phyloP scores from a whole-genome alignment of 2,329 filamentous ascomycete species.

The Cercospora berteroae region DNA sequence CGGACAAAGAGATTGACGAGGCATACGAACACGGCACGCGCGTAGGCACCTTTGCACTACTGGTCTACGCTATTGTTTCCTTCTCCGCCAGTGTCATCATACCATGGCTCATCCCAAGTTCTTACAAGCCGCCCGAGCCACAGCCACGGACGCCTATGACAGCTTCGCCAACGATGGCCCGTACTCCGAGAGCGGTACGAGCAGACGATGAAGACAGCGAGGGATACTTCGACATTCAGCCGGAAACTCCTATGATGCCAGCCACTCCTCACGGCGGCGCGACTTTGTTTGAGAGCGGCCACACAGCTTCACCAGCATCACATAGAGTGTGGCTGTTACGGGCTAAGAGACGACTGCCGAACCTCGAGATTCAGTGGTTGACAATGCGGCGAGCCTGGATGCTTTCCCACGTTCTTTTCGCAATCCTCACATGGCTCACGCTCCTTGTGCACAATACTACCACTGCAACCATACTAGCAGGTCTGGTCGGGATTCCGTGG shows the following conservation, averaged over 20 bases:
- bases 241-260: not conserved
- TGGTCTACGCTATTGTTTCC: conserved; percentile 84
- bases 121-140: conserved; percentile 57
- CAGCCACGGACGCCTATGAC: conserved; percentile 42
- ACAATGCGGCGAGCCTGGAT: conserved; percentile 89
- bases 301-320: not conserved
- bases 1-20: conserved; percentile 69
- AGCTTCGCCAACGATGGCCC: conserved; percentile 35
- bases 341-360: conserved; percentile 1
- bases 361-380: conserved; percentile 73
- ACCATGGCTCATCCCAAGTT: conserved; percentile 80
- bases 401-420: conserved; percentile 78
- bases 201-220: not conserved
- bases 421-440: conserved; percentile 76
- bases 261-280: conserved; percentile 10
- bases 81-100: conserved; percentile 77
- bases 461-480: conserved; percentile 73
- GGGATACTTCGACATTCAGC: conserved; percentile 13
- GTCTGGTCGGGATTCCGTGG: conserved; percentile 85
- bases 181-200: conserved; percentile 13
- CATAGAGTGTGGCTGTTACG: not conserved
- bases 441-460: conserved; percentile 71
- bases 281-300: conserved; percentile 5
- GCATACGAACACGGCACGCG: conserved; percentile 84
- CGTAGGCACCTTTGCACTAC: conserved; percentile 81